Percentiles rank a stretch among this genome's conserved stretches.
phyloP scores from a whole-genome alignment of 2,329 filamentous ascomycete species.

The Pyrenochaeta sp. region DNA sequence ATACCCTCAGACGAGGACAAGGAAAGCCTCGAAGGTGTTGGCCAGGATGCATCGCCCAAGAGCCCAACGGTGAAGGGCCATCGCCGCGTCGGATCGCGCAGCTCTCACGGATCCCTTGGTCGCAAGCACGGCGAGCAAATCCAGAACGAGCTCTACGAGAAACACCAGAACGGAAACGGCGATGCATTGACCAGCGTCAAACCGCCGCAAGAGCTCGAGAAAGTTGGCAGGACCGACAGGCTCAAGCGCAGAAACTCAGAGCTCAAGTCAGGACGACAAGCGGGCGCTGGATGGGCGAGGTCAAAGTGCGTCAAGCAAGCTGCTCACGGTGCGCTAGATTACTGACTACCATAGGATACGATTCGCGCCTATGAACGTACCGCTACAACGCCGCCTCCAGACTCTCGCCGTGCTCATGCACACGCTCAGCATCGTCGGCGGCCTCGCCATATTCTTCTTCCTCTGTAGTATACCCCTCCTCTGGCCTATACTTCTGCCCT shows the following conservation, averaged over 20 bases:
- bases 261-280: constrained; percentile 61
- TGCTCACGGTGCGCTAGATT: background rate
- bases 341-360: constrained; percentile 65
- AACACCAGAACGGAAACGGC: constrained; percentile 55
- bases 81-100: constrained; percentile 39
- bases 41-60: constrained; percentile 43
- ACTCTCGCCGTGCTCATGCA: constrained; percentile 60
- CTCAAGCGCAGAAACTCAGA: constrained; percentile 47
- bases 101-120: constrained; percentile 41
- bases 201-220: constrained; percentile 49
- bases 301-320: constrained; percentile 51
- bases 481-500: constrained; percentile 82
- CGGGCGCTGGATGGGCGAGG: constrained; percentile 63
- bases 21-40: constrained; percentile 40
- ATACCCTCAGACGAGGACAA: constrained; percentile 15
- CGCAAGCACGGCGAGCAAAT: constrained; percentile 38
- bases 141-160: constrained; percentile 52
- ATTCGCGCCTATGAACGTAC: constrained; percentile 84
- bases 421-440: constrained; percentile 57
- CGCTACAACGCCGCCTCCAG: constrained; percentile 60
- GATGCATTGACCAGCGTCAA: constrained; percentile 57
- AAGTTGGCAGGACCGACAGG: constrained; percentile 42
- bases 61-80: constrained; percentile 41
- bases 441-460: constrained; percentile 84
- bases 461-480: constrained; percentile 89